Evolutionary conservation across 1,284 basidiomycete species (phyloP).

Genomic region (Apiotrichum mycotoxinovorans): DNA sequence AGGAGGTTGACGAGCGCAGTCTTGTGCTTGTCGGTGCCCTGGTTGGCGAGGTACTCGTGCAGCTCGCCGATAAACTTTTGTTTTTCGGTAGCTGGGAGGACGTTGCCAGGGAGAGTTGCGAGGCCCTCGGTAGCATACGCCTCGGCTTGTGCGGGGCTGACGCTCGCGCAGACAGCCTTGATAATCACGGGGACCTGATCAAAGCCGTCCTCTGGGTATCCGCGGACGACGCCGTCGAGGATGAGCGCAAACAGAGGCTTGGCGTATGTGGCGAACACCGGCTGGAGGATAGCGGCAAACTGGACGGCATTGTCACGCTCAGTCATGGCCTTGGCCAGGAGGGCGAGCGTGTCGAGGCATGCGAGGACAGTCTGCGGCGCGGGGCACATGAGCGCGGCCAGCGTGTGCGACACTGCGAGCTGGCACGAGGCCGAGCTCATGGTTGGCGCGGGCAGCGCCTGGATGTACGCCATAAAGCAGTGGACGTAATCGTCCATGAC

Average conservation of each 20-base stretch:
- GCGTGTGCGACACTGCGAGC: constrained; percentile 66
- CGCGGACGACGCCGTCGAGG: constrained; percentile 72
- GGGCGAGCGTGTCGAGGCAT: constrained; percentile 73
- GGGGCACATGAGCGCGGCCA: constrained; percentile 73
- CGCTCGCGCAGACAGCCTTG: constrained; percentile 60
- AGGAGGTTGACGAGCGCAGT: constrained; percentile 34
- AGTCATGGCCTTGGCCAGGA: constrained; percentile 62
- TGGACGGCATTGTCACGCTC: constrained; percentile 26
- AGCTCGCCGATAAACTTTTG: constrained; percentile 69
- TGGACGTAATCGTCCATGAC: constrained; percentile 95
- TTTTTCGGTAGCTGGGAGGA: constrained; percentile 67
- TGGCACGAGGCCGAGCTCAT: constrained; percentile 73
- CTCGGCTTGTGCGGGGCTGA: constrained; percentile 66
- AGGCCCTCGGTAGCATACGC: constrained; percentile 69
- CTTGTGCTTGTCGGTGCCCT: constrained; percentile 27
- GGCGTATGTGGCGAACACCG: constrained; percentile 69
- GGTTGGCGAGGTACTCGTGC: constrained; percentile 58
- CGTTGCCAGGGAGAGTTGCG: constrained; percentile 64
- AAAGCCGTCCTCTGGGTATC: constrained; percentile 82
- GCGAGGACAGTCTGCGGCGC: constrained; percentile 76
- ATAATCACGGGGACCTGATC: constrained; percentile 73
- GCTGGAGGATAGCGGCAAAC: constrained; percentile 57
- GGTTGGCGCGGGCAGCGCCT: constrained; percentile 67
- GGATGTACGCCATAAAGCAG: constrained; percentile 66
- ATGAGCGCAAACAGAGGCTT: constrained; percentile 67